Base-by-base conservation (phyloP, 345 rosid species). In the Citropsis articulata region DNA sequence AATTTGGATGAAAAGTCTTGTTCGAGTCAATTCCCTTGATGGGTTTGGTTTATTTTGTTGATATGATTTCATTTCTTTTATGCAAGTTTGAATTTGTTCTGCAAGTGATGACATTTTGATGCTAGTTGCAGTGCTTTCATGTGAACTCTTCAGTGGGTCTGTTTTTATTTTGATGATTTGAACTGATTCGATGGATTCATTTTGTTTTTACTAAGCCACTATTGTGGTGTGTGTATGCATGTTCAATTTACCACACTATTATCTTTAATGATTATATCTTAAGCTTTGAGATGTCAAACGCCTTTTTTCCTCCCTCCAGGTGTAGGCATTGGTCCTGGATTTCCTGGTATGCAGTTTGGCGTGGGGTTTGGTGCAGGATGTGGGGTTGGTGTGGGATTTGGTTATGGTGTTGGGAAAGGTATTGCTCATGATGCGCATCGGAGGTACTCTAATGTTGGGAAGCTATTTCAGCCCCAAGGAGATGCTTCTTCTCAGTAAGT, bases 381-480 rank as follows among this genome's bases (percentile, higher is more conserved):
- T 81, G 99, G 98, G 27, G 69, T 93, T 72, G 98, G 98, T 61
- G 77, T 90, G 24, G 98, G 98, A 27, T 93, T 95, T 85, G 98
- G 95, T 4, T 95, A 93, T 87, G 97, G 97, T 6, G 75, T 84
- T 2, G 96, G 98, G 50, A 88, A 82, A 83, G 98, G 99, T 31
- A 80, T 90, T 0, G 99, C 97, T 83, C 84, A 87, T 57, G 98
- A 90, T 70, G 86, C 83, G 59, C 62, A 73, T 0, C 73, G 63
- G 12, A 82, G 77, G 69, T 87, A 90, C 80, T 87, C 92, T 60
- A 91, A 90, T 66, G 86, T 87, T 50, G 86, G 89, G 56, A 88
- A 79, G 57, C 55, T 83, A 63, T 83, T 85, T 81, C 61, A 64
- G 18, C 64, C 80, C 66, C 72, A 82, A 0, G 80, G 57, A 69